Evolutionary conservation across 176 grass and related monocot genomes (phyloP), one percentile per base, ranked within the genome.

Genomic region (Cenchrus fungigraminus): DNA sequence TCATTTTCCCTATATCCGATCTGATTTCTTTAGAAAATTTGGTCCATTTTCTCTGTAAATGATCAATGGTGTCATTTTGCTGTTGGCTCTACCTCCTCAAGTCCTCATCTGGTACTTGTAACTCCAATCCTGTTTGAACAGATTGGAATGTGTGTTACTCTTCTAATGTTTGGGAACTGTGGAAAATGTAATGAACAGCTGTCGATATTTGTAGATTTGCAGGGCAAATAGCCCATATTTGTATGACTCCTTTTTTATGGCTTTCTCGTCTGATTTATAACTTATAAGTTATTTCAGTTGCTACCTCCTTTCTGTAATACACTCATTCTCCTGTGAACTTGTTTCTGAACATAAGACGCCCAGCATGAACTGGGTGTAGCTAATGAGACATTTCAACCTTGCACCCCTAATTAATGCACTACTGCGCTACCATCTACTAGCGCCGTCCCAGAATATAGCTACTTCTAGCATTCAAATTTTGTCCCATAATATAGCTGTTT

Each of bases 21-120:
- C 5, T 74, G 37, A 12, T 40, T 79, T 58, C 17, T 37, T 53
- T 71, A 20, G 74, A 81, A 37, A 88, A 17, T 61, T 68, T 83
- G 66, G 31, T 83, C 80, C 17, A 16, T 68, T 72, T 79, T 73
- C 22, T 73, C 46, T 56, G 5, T 9, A 20, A 73, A 62, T 47
- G 77, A 40, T 9, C 45, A 6, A 34, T 83, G 34, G 3, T 40
- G 37, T 78, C 50, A 32, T 73, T 75, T 46, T 68, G 22, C 20
- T 32, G 12, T 43, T 68, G 17, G n/a, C 42, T 61, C 25, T 74
- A 43, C 52, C 47, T 83, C 12, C 63, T 32, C 31, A 32, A 32
- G 31, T 32, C 31, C 31, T 34, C 31, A 5, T 87, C 59, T 42
- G 15, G 16, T 71, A 31, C 8, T 68, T 65, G 47, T 32, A 73